These are phyloP conservation scores for Verticillium dahliae DNA, from an alignment of 2,329 filamentous ascomycete genomes.

Conservation along the genomic window DNA sequence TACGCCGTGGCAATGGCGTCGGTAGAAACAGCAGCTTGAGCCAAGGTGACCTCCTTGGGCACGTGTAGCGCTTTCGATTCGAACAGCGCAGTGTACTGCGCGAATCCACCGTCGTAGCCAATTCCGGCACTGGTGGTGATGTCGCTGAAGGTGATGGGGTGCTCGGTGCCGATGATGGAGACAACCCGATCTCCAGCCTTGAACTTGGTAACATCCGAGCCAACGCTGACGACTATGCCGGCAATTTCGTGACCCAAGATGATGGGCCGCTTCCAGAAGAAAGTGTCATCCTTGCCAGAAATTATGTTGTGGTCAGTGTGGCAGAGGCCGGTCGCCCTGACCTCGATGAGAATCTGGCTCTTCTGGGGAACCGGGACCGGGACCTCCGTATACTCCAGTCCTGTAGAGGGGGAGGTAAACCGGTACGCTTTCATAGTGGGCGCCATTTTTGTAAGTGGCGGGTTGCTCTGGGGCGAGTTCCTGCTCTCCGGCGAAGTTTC, in stretches of 20 bases:
- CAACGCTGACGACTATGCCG: background rate
- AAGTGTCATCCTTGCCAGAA: background rate
- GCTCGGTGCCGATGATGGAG: background rate
- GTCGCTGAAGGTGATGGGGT: background rate
- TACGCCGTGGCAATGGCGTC: conserved; percentile 33
- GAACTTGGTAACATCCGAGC: background rate
- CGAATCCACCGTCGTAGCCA: conserved; percentile 3
- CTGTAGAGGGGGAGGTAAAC: no score
- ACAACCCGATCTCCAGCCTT: background rate
- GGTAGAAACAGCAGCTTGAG: conserved; percentile 28
- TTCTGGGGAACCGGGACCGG: no score
- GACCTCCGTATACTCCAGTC: no score
- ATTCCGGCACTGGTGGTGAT: background rate
- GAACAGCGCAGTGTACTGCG: background rate
- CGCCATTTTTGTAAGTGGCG: no score
- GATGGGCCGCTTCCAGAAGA: conserved; percentile 1
- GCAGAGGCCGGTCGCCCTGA: conserved; percentile 1
- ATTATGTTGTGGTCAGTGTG: conserved; percentile 4
- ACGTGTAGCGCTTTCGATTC: background rate
- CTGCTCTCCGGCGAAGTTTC: no score
- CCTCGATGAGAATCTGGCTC: no score
- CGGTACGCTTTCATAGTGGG: no score
- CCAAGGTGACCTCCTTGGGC: conserved; percentile 12
- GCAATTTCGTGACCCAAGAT: conserved; percentile 6
- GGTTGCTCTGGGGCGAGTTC: no score